Conservation (phyloP, 2,329 filamentous ascomycete species). For the Alternaria triticimaculans region DNA sequence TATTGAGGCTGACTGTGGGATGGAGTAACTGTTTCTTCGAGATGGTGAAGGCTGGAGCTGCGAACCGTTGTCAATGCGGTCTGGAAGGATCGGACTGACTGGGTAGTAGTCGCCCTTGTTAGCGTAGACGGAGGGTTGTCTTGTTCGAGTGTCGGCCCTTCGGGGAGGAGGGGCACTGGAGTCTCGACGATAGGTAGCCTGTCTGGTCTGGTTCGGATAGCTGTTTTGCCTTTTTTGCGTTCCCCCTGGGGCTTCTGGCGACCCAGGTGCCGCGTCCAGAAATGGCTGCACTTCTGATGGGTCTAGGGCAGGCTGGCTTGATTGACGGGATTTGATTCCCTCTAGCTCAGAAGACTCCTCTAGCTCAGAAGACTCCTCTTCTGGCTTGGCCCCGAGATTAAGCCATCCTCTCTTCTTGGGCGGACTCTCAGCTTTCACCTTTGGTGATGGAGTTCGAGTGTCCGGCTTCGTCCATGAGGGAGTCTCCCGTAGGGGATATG, state of each 20-base stretch:
- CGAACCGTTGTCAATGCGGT: slow-evolving; percentile 13
- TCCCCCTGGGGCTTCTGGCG: slow-evolving; percentile 33
- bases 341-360: background rate
- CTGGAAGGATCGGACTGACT: slow-evolving; percentile 14
- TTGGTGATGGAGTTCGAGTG: slow-evolving; percentile 19
- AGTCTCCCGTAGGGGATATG: slow-evolving; percentile 32
- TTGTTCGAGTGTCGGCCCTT: slow-evolving; percentile 8
- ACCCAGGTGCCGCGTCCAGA: slow-evolving; percentile 29
- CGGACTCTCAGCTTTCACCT: slow-evolving; percentile 1
- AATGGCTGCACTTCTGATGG: slow-evolving; percentile 19
- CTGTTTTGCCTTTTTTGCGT: slow-evolving; percentile 38
- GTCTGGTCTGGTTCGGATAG: slow-evolving; percentile 17
- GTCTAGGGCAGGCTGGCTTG: slow-evolving; percentile 10
- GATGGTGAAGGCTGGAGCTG: slow-evolving; percentile 5
- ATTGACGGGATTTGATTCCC: background rate
- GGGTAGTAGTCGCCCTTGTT: slow-evolving; percentile 24
- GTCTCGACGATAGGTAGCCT: background rate
- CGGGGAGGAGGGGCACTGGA: slow-evolving; percentile 1
- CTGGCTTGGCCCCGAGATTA: slow-evolving; percentile 13
- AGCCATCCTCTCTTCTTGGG: slow-evolving; percentile 20
- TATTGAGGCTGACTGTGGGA: slow-evolving; percentile 16
- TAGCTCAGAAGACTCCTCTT: slow-evolving; percentile 7
- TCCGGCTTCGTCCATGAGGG: slow-evolving; percentile 32
- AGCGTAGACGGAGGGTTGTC: background rate
- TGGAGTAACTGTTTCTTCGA: slow-evolving; percentile 3